Base-by-base conservation (phyloP, 805 yeast genomes). In the Osmozyma mogii region DNA sequence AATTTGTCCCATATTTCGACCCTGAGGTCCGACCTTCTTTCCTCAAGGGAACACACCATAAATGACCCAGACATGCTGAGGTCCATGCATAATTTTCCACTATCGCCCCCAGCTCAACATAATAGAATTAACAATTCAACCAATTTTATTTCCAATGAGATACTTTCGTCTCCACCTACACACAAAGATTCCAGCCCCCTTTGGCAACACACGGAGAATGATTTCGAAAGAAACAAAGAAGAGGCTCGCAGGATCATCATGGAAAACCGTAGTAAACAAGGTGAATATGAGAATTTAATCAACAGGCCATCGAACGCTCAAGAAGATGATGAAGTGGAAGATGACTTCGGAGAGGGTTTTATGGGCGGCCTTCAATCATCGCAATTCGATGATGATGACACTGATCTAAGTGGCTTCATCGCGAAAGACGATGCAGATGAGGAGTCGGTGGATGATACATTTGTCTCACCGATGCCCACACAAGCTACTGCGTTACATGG, bases 161-260 rank as follows among this genome's bases (percentile, higher is more conserved):
- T 16, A 2, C 14, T 17, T 25, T 10, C 22, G 15, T 17, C 21
- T 16, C 15, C 22, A 10, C 28, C 28, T 17, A 6, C 16, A n/a
- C n/a, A n/a, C n/a, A n/a, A n/a, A n/a, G n/a, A n/a, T n/a, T n/a
- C n/a, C n/a, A n/a, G n/a, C n/a, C n/a, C n/a, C n/a, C 37, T 30
- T n/a, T 11, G 24, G 22, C 14, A 27, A 23, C 9, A 19, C 34
- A 31, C 34, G 15, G 27, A 30, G 20, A 17, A 17, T 10, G 21
- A 29, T 22, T 31, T 24, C 28, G 27, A 25, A 4, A 27, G 36
- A 9, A 45, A 45, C 27, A 27, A 39, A 7, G 33, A 31, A 9
- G 52, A 45, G 27, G 52, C 49, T 1, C 43, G 52, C 11, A 37
- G 38, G 9, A n/a, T 45, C 2, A 23, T 44, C 9, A 24, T 28